Evolutionary conservation across 1,139 yeast genomes (phyloP).

Genomic region (Yamadazyma jaroonii): DNA sequence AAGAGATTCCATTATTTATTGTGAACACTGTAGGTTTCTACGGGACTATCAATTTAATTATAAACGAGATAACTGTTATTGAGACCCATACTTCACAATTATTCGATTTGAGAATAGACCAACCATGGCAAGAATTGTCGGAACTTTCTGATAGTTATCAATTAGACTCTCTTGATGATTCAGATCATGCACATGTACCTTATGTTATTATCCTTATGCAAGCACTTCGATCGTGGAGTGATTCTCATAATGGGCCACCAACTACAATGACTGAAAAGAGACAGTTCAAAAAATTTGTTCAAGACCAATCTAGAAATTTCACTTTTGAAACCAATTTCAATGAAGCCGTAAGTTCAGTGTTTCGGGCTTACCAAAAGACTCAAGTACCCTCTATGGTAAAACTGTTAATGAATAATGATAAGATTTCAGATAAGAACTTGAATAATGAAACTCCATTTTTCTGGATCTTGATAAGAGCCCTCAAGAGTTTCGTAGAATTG

Average conservation of each 20-base stretch:
- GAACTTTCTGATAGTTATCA: slow-evolving; percentile 51
- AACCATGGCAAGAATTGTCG: slow-evolving; percentile 74
- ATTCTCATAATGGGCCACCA: slow-evolving; percentile 36
- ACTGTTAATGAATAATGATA: slow-evolving; percentile 13
- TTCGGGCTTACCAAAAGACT: slow-evolving; percentile 46
- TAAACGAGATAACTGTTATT: slow-evolving; percentile 56
- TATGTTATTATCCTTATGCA: slow-evolving; percentile 64
- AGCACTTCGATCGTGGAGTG: slow-evolving; percentile 47
- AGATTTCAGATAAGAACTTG: slow-evolving; percentile 16
- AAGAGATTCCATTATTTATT: slow-evolving; percentile 52
- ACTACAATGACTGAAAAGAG: slow-evolving; percentile 44
- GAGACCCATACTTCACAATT: slow-evolving; percentile 73
- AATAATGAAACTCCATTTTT: slow-evolving; percentile 34
- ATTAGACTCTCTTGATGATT: slow-evolving; percentile 42
- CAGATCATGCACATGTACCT: slow-evolving; percentile 70
- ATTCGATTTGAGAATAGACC: slow-evolving; percentile 67
- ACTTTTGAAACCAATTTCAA: slow-evolving; percentile 58
- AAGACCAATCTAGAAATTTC: slow-evolving; percentile 33
- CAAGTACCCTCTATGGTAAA: slow-evolving; percentile 31
- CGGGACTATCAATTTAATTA: slow-evolving; percentile 57
- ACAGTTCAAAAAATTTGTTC: slow-evolving; percentile 42
- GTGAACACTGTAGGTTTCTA: slow-evolving; percentile 62
- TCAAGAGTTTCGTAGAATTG: slow-evolving; percentile 47
- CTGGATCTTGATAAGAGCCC: slow-evolving; percentile 61
- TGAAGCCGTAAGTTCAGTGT: slow-evolving; percentile 64